These are phyloP conservation scores for Talaromyces stipitatus DNA, from an alignment of 495 filamentous ascomycete species.

Conservation along the genomic window DNA sequence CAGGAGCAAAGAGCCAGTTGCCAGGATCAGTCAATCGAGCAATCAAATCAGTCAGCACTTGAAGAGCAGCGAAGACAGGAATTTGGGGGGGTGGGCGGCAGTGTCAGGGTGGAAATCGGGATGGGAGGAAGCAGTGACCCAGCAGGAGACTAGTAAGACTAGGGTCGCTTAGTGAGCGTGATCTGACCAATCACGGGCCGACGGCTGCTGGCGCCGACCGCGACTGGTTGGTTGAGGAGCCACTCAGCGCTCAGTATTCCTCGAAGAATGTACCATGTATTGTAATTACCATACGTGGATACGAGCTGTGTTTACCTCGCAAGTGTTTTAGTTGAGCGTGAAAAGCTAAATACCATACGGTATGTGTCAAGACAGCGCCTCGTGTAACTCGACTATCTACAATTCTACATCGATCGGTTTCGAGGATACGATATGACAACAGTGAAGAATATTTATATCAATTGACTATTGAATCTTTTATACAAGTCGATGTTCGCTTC, in stretches of 20 bases:
- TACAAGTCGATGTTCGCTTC: too few species aligned
- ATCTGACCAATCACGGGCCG: not conserved
- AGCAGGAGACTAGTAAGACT: not conserved
- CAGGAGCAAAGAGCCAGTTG: not conserved
- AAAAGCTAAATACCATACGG: too few species aligned
- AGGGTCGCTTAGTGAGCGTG: constrained; percentile 7
- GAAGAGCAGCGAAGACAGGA: not conserved
- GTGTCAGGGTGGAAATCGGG: not conserved
- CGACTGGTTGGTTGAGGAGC: not conserved
- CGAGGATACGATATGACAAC: too few species aligned
- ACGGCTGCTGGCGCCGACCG: not conserved
- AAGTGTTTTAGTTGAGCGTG: too few species aligned
- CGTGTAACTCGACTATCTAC: too few species aligned
- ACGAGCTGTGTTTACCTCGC: too few species aligned
- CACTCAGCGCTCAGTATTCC: not conserved
- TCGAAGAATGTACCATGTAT: not conserved
- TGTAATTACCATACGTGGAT: not conserved
- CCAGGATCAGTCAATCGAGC: not conserved
- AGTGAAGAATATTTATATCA: too few species aligned
- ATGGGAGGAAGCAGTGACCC: not conserved
- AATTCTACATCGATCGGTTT: too few species aligned
- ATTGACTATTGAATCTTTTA: too few species aligned
- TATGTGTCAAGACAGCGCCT: too few species aligned
- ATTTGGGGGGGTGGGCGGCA: constrained; percentile 1
- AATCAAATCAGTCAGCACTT: not conserved